These are phyloP conservation scores for Garcia nutans DNA, from an alignment of 345 rosid genomes.

Conservation along the genomic window DNA sequence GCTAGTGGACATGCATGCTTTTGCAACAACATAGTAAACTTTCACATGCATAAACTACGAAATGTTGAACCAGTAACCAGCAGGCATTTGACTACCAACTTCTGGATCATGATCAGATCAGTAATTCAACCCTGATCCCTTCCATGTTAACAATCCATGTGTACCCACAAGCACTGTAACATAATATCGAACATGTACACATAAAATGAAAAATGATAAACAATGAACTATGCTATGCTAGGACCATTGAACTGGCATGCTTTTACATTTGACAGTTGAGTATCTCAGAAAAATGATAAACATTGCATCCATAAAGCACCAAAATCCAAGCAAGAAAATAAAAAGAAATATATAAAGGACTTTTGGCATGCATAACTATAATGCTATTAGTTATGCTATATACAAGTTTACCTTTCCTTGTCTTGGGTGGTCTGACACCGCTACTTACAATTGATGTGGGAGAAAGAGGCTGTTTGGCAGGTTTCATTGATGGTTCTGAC, in stretches of 20 bases:
- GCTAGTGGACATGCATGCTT: neutral
- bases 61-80: neutral
- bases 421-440: constrained; percentile 55
- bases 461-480: constrained; percentile 52
- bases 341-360: neutral
- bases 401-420: constrained; percentile 51
- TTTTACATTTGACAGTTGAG: too few relatives aligned
- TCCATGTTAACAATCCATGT: neutral
- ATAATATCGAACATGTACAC: neutral
- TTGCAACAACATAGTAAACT: neutral
- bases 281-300: too few relatives aligned
- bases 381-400: neutral
- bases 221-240: neutral
- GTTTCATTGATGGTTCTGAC: constrained; percentile 38
- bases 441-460: constrained; percentile 42
- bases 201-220: neutral
- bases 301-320: neutral
- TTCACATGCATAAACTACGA: too few relatives aligned
- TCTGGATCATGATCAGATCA: neutral
- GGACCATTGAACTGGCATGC: neutral
- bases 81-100: neutral
- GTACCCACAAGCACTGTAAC: neutral
- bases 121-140: neutral
- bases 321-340: neutral
- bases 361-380: neutral